Percentiles rank a stretch among this genome's conserved stretches.
Evolutionary conservation across 305 asterid genomes (phyloP).

Genomic region (Fraxinus albicans): DNA sequence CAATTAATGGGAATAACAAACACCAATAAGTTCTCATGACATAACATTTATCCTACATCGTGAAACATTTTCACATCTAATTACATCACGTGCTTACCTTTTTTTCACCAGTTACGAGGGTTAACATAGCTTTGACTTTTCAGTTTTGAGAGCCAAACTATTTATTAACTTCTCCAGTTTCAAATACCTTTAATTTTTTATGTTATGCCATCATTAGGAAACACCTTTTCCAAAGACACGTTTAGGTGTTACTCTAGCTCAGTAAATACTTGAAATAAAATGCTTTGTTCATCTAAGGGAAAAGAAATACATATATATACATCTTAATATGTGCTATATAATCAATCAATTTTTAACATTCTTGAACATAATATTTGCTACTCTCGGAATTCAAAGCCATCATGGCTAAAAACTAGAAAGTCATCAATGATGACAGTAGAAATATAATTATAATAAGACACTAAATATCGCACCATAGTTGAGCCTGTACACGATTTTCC

Average conservation of each 20-base stretch:
- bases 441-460: background rate
- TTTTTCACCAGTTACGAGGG: background rate
- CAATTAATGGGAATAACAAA: background rate
- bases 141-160: conserved; percentile 3
- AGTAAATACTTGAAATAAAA: background rate
- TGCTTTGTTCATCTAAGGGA: background rate
- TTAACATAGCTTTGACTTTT: background rate
- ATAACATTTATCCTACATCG: conserved; percentile 1
- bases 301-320: background rate
- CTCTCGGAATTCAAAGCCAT: background rate
- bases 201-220: conserved; percentile 1
- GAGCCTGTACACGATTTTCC: conserved; percentile 92
- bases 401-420: conserved; percentile 22
- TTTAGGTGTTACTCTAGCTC: background rate
- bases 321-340: background rate
- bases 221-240: background rate
- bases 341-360: background rate
- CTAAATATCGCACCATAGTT: conserved; percentile 67
- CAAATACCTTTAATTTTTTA: background rate
- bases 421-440: no score
- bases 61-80: background rate
- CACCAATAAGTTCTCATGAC: background rate
- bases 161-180: background rate
- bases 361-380: background rate
- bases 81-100: background rate